Evolutionary conservation across 768 basidiomycete species (phyloP), one percentile per base, ranked within the genome.

Genomic region (Sporobolomyces phaffii): DNA sequence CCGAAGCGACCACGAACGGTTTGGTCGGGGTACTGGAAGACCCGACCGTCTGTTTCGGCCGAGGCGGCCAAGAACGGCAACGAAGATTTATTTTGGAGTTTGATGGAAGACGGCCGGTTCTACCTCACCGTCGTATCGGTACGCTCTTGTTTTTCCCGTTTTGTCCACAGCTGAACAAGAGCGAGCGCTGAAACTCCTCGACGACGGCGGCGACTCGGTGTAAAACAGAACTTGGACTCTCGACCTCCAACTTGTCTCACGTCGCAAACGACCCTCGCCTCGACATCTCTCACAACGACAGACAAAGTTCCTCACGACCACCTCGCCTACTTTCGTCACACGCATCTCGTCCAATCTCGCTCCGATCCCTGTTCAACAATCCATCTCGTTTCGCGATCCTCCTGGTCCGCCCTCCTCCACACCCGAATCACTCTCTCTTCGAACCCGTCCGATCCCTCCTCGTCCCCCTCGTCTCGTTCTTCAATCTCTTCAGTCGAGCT

Each of bases 221-320:
- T n/a, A n/a, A n/a, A n/a, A n/a, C 58, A 72, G 69, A 69, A 72
- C 33, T 53, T 72, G 36, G 68, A 72, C 52, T 54, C 59, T 20
- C 63, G 70, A 18, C 73, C 73, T 9, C 73, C 73, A 5, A 69
- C 73, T 15, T 74, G 70, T 45, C 58, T 73, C 34, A 26, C 58
- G 48, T 11, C 48, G 29, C 28, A 9, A 8, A n/a, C 45, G 52
- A 20, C 34, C 60, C 7, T 52, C 57, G 18, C n/a, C 28, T 14
- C 9, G 26, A 1, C 52, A 59, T 36, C 64, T 58, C 50, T 1
- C 14, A 10, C 34, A n/a, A n/a, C n/a, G n/a, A n/a, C n/a, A n/a
- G n/a, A n/a, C n/a, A n/a, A n/a, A n/a, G n/a, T 67, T 57, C 43
- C 34, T 4, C 36, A 11, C 4, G 36, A 54, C 8, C 22, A 54